A percentile compares a stretch with the other conserved stretches of the same genome.
Evolutionary conservation across 768 basidiomycete genomes (phyloP).

Genomic region (Kwoniella dendrophila): DNA sequence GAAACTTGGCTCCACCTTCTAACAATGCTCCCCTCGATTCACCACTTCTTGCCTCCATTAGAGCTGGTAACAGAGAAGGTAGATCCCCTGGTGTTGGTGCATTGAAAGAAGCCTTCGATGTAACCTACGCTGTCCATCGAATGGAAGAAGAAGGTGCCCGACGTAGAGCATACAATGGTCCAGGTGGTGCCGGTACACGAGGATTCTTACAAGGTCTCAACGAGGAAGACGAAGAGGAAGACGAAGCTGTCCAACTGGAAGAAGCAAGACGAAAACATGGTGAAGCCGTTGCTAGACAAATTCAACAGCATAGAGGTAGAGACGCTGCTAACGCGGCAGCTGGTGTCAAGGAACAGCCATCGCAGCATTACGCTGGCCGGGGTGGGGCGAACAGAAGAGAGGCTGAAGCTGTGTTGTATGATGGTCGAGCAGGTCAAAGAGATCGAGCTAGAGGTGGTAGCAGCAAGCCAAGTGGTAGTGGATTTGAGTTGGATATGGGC

Average conservation of each 20-base stretch:
- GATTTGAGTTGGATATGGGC: conserved; percentile 84
- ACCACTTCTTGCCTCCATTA: conserved; percentile 78
- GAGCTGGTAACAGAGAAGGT: conserved; percentile 71
- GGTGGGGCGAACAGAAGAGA: conserved; percentile 58
- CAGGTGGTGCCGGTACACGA: conserved; percentile 72
- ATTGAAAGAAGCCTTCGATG: conserved; percentile 97
- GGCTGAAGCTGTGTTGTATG: conserved; percentile 61
- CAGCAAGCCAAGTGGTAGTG: conserved; percentile 18
- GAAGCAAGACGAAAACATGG: conserved; percentile 60
- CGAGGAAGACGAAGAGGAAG: conserved; percentile 83
- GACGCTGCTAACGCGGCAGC: conserved; percentile 54
- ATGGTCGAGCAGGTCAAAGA: conserved; percentile 72
- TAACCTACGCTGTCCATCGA: conserved; percentile 97
- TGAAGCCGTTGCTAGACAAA: conserved; percentile 56
- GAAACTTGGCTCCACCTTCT: conserved; percentile 45
- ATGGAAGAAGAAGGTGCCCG: conserved; percentile 98
- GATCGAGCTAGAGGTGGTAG: conserved; percentile 60
- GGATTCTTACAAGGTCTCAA: conserved; percentile 84
- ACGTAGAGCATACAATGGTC: conserved; percentile 75
- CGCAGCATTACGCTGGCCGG: conserved; percentile 57
- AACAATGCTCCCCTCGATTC: conserved; percentile 72
- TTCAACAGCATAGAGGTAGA: conserved; percentile 57
- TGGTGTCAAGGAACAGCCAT: conserved; percentile 51
- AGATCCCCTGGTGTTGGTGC: conserved; percentile 90
- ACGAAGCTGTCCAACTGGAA: conserved; percentile 62